These are phyloP conservation scores for Porodaedalea pini DNA, from an alignment of 1,284 basidiomycete genomes.

Conservation along the genomic window DNA sequence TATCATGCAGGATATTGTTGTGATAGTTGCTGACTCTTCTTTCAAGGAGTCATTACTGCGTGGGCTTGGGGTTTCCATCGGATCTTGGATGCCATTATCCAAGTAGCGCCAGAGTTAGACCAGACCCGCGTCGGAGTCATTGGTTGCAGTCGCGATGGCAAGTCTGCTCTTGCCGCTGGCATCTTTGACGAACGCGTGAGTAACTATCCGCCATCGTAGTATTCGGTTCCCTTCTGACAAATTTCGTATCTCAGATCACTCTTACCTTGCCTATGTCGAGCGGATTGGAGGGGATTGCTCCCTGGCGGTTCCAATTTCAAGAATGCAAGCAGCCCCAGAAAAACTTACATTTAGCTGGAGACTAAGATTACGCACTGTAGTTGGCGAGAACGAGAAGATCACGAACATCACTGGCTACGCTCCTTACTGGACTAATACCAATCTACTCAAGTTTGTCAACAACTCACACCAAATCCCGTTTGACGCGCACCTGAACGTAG, in stretches of 20 bases:
- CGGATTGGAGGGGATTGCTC: conserved; percentile 21
- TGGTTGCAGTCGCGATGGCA: conserved; percentile 25
- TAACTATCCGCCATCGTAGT: background rate
- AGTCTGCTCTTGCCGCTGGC: conserved; percentile 22
- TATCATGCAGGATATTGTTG: background rate
- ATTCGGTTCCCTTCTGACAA: background rate
- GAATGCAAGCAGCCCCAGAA: conserved; percentile 10
- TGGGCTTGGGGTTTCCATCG: conserved; percentile 27
- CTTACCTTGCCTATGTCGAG: conserved; percentile 24
- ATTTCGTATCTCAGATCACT: conserved; percentile 16
- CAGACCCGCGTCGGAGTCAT: conserved; percentile 21
- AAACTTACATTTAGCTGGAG: background rate
- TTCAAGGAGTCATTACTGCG: conserved; percentile 23
- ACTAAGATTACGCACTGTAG: conserved; percentile 1
- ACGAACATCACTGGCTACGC: conserved; percentile 18
- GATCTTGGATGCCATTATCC: conserved; percentile 21
- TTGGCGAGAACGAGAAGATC: conserved; percentile 23
- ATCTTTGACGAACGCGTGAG: conserved; percentile 23
- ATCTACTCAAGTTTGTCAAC: conserved; percentile 21
- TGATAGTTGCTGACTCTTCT: background rate
- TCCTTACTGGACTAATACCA: conserved; percentile 23
- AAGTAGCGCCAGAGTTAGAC: conserved; percentile 24
- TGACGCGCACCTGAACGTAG: conserved; percentile 23
- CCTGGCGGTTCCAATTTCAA: conserved; percentile 23
- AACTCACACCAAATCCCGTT: conserved; percentile 21